Percentiles rank a stretch among this genome's conserved stretches.
Evolutionary conservation across 78 protist species (phyloP).

Genomic region (Anaeramoeba flamelloides): DNA sequence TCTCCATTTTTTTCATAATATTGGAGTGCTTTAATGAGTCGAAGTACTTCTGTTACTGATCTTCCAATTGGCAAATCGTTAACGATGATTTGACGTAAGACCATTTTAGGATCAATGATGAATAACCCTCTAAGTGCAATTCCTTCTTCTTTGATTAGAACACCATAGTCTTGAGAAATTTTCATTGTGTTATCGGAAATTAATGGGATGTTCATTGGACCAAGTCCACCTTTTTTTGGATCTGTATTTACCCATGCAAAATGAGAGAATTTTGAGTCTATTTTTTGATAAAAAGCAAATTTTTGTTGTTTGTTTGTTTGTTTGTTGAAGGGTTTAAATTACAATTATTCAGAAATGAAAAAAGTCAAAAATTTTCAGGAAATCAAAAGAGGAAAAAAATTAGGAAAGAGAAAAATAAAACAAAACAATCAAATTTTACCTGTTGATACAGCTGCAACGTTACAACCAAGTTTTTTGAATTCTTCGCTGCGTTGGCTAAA

Average conservation of each 20-base stretch:
- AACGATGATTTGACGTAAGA: constrained; percentile 47
- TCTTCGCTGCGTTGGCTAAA: constrained; percentile 63
- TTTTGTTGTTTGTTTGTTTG: too few species aligned
- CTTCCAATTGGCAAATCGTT: constrained; percentile 71
- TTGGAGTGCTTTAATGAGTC: constrained; percentile 52
- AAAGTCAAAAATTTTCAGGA: too few species aligned
- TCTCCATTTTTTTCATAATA: constrained; percentile 53
- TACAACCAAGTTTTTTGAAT: too few species aligned
- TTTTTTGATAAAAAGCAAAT: too few species aligned
- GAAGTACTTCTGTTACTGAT: constrained; percentile 53
- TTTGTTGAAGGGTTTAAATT: too few species aligned
- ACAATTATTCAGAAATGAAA: too few species aligned
- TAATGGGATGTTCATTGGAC: constrained; percentile 65
- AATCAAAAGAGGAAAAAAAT: too few species aligned
- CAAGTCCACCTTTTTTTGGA: constrained; percentile 82
- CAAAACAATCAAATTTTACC: too few species aligned
- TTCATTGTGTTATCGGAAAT: constrained; percentile 56
- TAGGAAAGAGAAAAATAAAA: constrained; percentile 52
- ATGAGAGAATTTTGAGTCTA: constrained; percentile 66
- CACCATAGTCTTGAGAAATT: constrained; percentile 67
- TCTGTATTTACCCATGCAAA: constrained; percentile 78
- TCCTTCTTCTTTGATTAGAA: constrained; percentile 43
- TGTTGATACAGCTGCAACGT: too few species aligned
- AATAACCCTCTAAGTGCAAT: constrained; percentile 60
- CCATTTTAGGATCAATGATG: constrained; percentile 43